A percentile compares a stretch with the other conserved stretches of the same genome.
phyloP scores from a whole-genome alignment of 768 basidiomycete species.

The Cystoderma amianthinum region DNA sequence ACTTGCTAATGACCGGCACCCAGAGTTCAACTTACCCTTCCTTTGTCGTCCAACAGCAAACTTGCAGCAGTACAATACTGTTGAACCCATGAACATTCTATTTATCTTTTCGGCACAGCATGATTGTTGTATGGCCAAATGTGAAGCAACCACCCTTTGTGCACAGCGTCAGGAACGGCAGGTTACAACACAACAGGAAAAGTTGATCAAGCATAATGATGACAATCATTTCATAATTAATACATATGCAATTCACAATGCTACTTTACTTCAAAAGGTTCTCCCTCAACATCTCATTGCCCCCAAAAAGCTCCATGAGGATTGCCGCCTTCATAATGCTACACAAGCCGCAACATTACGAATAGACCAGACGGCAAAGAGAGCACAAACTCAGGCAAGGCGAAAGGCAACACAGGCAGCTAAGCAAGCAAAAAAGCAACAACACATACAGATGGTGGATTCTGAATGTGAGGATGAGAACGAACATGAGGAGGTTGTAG shows the following conservation, averaged over 20 bases:
- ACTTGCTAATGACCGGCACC: too few species aligned
- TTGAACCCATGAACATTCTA: conserved; percentile 1
- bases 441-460: too few species aligned
- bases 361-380: conserved; percentile 6
- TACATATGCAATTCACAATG: conserved; percentile 21
- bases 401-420: conserved; percentile 10
- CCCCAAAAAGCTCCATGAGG: conserved; percentile 9
- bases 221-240: conserved; percentile 14
- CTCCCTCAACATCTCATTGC: conserved; percentile 14
- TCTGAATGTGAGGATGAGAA: too few species aligned
- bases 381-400: conserved; percentile 9
- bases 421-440: too few species aligned
- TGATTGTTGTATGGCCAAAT: conserved; percentile 2
- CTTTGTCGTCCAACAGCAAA: neutral
- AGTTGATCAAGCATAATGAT: conserved; percentile 8
- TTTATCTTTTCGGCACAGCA: conserved; percentile 7
- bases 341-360: conserved; percentile 6
- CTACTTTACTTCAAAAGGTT: conserved; percentile 12
- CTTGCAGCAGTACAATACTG: neutral
- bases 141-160: neutral
- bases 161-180: too few species aligned
- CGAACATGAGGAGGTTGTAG: too few species aligned
- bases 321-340: neutral
- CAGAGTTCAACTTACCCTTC: too few species aligned
- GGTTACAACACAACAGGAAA: conserved; percentile 1